Base-by-base conservation (phyloP, 306 rosid genomes). In the Pyrus betulifolia region DNA sequence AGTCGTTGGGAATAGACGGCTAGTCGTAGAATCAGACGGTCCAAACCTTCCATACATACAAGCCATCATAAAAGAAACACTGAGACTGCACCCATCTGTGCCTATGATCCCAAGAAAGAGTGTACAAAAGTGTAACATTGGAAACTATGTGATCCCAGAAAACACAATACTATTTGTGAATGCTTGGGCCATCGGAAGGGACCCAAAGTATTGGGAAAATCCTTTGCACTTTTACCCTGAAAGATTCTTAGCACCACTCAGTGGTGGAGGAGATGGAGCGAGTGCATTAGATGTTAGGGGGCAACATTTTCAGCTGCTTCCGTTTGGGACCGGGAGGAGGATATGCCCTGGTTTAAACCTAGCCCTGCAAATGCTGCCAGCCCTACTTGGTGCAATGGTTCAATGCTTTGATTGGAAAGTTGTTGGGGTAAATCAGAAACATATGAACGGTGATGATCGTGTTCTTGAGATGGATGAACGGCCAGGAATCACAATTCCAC, bases 271-370 rank as follows among this genome's bases (percentile, higher is more conserved):
- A 3, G 85, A 45, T 1, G n/a, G 66, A 2, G 58, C 21, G 23
- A 44, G 60, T 4, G 2, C 11, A 12, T 0, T 79, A 46, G 86
- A 85, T 45, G 74, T 80, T 1, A 78, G 55, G 79, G 91, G 87
- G 0, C 87, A 84, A 0, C 77, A 84, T 57, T 88, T 82, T 42
- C 64, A 59, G 10, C 74, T 77, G 3, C 18, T 88, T n/a, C 89
- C 90, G 7, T 90, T 90, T 45, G 92, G 95, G 4, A 74, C 80
- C 0, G 95, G 92, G 6, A 90, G 90, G 65, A 84, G 95, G 66
- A 81, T 75, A 18, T 90, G 92, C 58, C 89, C 90, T 0, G 88
- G 89, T 0, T 28, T 84, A 3, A 81, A 78, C 7, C 77, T 90
- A 67, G 85, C 85, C 18, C 81, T 86, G 23, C 80, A 81, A 25